A percentile compares a stretch with the other conserved stretches of the same genome.
These are phyloP conservation scores for Epichloe coenophiala DNA, from an alignment of 2,329 filamentous ascomycete genomes.

Conservation along the genomic window DNA sequence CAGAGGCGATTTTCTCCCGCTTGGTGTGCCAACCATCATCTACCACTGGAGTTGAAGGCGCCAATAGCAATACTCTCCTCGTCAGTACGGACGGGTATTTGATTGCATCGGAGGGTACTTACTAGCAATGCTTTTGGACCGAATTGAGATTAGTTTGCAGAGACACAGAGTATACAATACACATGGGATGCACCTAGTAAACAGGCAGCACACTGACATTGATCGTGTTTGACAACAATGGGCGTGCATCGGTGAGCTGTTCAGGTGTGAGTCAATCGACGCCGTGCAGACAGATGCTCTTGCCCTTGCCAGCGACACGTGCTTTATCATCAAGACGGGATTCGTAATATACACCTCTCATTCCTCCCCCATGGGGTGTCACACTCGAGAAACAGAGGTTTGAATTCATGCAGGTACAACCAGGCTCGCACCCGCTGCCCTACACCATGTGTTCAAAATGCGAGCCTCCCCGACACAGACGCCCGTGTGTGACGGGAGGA, in stretches of 20 bases:
- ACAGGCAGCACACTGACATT: not conserved
- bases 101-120: not conserved
- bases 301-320: not conserved
- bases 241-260: not conserved
- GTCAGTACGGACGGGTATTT: too few relatives aligned
- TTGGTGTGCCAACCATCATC: too few relatives aligned
- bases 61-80: too few relatives aligned
- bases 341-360: not conserved
- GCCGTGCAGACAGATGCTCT: not conserved
- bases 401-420: conserved; percentile 1
- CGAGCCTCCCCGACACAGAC: conserved; percentile 1
- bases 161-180: too few relatives aligned
- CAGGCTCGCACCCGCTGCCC: not conserved
- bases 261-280: not conserved
- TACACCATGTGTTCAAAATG: not conserved
- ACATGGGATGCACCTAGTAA: not conserved
- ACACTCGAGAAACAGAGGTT: not conserved
- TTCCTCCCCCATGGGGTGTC: not conserved
- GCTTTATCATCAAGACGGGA: not conserved
- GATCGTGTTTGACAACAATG: not conserved
- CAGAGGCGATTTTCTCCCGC: too few relatives aligned
- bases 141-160: too few relatives aligned
- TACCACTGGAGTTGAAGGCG: too few relatives aligned
- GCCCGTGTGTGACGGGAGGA: not conserved
- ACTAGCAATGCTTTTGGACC: too few relatives aligned